Percentiles rank a stretch among this genome's conserved stretches.
Conservation (phyloP, 257 asterid genomes). For the Solanum piurae region DNA sequence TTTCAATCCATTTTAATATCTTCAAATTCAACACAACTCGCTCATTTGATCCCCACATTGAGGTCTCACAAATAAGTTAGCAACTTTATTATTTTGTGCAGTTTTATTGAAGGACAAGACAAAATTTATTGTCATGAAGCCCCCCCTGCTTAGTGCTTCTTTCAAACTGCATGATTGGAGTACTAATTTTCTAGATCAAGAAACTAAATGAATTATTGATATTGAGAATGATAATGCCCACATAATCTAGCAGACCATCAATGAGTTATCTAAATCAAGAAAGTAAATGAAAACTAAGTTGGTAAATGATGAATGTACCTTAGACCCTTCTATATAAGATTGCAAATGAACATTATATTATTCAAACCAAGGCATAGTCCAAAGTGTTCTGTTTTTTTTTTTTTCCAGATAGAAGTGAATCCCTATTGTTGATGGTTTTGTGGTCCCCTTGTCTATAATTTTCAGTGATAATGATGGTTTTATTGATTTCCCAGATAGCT, state of each 20-base stretch:
- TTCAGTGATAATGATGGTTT: neutral
- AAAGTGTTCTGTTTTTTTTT: neutral
- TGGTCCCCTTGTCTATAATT: neutral
- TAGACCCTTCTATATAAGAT: neutral
- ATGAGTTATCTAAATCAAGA: neutral
- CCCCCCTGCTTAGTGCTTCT: conserved; percentile 21
- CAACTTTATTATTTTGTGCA: conserved; percentile 18
- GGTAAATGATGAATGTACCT: neutral
- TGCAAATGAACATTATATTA: neutral
- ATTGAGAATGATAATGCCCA: neutral
- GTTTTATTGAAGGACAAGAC: conserved; percentile 41
- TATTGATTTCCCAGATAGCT: neutral
- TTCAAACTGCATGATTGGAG: neutral
- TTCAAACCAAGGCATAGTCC: neutral
- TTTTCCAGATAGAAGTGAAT: conserved; percentile 10
- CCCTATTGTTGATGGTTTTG: neutral
- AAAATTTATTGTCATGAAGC: conserved; percentile 40
- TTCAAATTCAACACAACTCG: neutral
- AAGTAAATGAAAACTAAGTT: neutral
- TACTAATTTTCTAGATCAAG: neutral
- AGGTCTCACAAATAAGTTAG: conserved; percentile 4
- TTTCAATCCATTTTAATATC: too few relatives aligned
- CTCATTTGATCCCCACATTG: neutral
- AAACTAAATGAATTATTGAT: neutral
- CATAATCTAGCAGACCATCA: neutral